A percentile compares a stretch with the other conserved stretches of the same genome.
phyloP scores from a whole-genome alignment of 164 flowering plant species.

The Houttuynia cordata region DNA sequence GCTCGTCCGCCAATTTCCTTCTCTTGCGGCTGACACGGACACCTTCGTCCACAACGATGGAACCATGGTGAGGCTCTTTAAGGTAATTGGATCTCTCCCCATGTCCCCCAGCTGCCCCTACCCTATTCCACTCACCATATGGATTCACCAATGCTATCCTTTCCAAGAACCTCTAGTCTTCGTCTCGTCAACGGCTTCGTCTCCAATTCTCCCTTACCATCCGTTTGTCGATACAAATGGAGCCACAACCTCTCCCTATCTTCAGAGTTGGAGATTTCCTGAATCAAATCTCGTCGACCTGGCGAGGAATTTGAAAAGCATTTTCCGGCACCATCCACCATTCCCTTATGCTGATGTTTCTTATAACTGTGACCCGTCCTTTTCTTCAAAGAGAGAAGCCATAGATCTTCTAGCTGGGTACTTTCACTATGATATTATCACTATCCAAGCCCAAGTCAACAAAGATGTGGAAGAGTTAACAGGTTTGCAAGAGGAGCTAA shows the following conservation, averaged over 20 bases:
- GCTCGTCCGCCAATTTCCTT: background rate
- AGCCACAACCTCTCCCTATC: slow-evolving; percentile 18
- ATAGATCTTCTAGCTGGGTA: slow-evolving; percentile 27
- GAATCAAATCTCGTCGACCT: slow-evolving; percentile 27
- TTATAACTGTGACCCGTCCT: slow-evolving; percentile 12
- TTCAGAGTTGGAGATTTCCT: slow-evolving; percentile 27
- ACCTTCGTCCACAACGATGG: slow-evolving; percentile 33
- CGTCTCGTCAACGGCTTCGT: slow-evolving; percentile 8
- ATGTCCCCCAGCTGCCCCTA: slow-evolving; percentile 13
- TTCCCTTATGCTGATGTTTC: slow-evolving; percentile 1
- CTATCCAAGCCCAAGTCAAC: slow-evolving; percentile 8
- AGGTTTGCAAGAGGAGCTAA: slow-evolving; percentile 19
- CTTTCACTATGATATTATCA: slow-evolving; percentile 26
- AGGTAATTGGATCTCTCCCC: slow-evolving; percentile 22
- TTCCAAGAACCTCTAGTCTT: slow-evolving; percentile 30
- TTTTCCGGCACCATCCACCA: slow-evolving; percentile 35
- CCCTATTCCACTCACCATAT: slow-evolving; percentile 28
- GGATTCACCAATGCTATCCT: slow-evolving; percentile 56
- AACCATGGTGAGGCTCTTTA: slow-evolving; percentile 28
- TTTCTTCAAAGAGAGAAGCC: slow-evolving; percentile 33
- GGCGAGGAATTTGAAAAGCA: slow-evolving; percentile 21
- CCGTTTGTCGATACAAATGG: slow-evolving; percentile 47
- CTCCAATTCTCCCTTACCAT: slow-evolving; percentile 19
- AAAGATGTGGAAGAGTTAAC: slow-evolving; percentile 26
- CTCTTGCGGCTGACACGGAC: background rate